Percentiles rank a stretch among this genome's conserved stretches.
phyloP scores from a whole-genome alignment of 495 filamentous ascomycete genomes.

The Hypoxylon fragiforme region DNA sequence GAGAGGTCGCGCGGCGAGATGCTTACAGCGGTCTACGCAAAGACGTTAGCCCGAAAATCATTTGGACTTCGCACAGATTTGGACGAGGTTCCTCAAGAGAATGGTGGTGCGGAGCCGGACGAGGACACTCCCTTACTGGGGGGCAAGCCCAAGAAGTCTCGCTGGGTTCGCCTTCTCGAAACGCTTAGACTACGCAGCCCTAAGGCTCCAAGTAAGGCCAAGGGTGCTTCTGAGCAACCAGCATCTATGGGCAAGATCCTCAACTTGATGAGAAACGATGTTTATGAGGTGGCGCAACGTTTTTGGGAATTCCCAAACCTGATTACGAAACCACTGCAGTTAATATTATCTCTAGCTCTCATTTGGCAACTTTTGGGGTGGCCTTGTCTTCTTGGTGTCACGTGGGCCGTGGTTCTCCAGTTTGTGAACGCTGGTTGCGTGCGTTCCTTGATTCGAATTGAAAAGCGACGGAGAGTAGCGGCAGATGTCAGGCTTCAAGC shows the following conservation, averaged over 20 bases:
- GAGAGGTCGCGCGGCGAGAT: constrained; percentile 81
- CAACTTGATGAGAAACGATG: constrained; percentile 76
- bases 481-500: constrained; percentile 75
- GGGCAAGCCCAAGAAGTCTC: constrained; percentile 12
- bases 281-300: constrained; percentile 77
- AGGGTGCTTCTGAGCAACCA: constrained; percentile 48
- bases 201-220: constrained; percentile 6
- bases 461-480: constrained; percentile 63
- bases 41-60: constrained; percentile 75
- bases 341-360: constrained; percentile 67
- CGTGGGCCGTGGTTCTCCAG: constrained; percentile 67
- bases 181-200: constrained; percentile 18
- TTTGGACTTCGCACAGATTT: constrained; percentile 43
- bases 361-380: constrained; percentile 77
- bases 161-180: constrained; percentile 23
- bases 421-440: constrained; percentile 64
- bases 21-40: constrained; percentile 87
- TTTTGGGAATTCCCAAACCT: constrained; percentile 81
- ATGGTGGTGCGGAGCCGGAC: constrained; percentile 35
- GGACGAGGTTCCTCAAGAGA: constrained; percentile 24
- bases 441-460: constrained; percentile 61
- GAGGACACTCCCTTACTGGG: constrained; percentile 30
- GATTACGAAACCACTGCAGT: constrained; percentile 67
- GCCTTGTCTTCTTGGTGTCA: constrained; percentile 72
- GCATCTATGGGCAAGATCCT: constrained; percentile 84